Conservation (phyloP, 2,329 filamentous ascomycete species). For the Aspergillus ochraceus region DNA sequence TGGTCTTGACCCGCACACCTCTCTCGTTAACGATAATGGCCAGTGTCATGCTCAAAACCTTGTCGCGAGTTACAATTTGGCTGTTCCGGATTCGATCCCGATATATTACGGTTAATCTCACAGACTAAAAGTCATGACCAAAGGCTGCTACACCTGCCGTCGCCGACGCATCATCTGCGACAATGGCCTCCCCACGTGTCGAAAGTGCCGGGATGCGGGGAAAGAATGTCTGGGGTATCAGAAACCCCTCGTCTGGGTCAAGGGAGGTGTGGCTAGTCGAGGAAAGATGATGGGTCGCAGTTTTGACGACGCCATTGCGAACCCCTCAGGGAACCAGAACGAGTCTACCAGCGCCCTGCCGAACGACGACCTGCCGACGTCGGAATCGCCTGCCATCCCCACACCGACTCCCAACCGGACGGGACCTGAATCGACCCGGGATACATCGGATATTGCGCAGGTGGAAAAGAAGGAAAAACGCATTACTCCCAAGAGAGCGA, state of each 20-base stretch:
- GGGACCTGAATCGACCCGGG: neutral
- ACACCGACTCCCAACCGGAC: neutral
- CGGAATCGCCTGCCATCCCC: neutral
- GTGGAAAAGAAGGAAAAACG: neutral
- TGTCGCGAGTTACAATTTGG: slow-evolving; percentile 14
- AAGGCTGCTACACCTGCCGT: slow-evolving; percentile 47
- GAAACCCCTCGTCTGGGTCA: slow-evolving; percentile 45
- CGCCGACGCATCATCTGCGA: slow-evolving; percentile 47
- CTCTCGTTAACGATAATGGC: slow-evolving; percentile 21
- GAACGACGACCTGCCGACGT: neutral
- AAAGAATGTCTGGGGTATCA: slow-evolving; percentile 47
- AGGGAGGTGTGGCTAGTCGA: slow-evolving; percentile 45
- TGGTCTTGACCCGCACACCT: neutral
- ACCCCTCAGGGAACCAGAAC: neutral
- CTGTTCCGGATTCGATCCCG: neutral
- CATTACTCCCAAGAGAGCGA: slow-evolving; percentile 1
- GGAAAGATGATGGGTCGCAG: slow-evolving; percentile 55
- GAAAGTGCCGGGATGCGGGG: slow-evolving; percentile 44
- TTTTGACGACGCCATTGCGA: slow-evolving; percentile 42
- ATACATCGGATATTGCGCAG: neutral
- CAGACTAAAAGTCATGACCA: slow-evolving; percentile 31
- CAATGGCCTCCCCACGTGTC: slow-evolving; percentile 42
- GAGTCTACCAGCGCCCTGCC: neutral
- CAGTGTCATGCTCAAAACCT: slow-evolving; percentile 17
- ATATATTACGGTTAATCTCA: neutral